Evolutionary conservation across 257 asterid species (phyloP), one percentile per base, ranked within the genome.

Genomic region (Solanum gandarillasii): DNA sequence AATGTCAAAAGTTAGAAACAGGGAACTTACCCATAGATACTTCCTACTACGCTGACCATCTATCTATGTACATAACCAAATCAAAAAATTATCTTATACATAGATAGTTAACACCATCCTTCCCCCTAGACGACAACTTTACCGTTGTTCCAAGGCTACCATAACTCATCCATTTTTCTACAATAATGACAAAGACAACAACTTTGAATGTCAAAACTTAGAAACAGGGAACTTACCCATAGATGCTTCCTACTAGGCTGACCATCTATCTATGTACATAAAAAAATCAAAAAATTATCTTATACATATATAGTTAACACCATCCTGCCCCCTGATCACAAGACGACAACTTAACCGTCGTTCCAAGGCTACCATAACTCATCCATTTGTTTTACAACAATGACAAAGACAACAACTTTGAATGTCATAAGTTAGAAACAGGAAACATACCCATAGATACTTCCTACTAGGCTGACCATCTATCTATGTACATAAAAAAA

Each of bases 401-500:
- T 41, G 46, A 10, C 13, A 41, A 41, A 41, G 46, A 75, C 58
- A 75, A n/a, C 32, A n/a, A 76, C 35, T 39, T 41, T 41, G 62
- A 25, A 39, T 39, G 52, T 25, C 32, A 78, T 14, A 78, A 34
- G 48, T 6, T 35, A 31, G 6, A 20, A 21, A 73, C 3, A 55
- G 7, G 65, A 25, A 39, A 86, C 93, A 78, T 95, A 97, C 99
- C 99, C 98, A 97, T 23, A 97, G 91, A 90, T 90, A 95, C 3
- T 2, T 93, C 93, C 95, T 91, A 31, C 88, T 14, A 39, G 98
- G 98, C 90, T 95, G 94, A 32, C 99, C 99, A 35, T 35, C 2
- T 35, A 6, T 35, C 38, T 35, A 35, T 6, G 38, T 35, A 35
- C 38, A 35, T 35, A 35, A 35, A 35, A 5, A 34, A 5, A 34